Conservation (phyloP, 2,329 filamentous ascomycete genomes). For the Penicillium verrucosum region DNA sequence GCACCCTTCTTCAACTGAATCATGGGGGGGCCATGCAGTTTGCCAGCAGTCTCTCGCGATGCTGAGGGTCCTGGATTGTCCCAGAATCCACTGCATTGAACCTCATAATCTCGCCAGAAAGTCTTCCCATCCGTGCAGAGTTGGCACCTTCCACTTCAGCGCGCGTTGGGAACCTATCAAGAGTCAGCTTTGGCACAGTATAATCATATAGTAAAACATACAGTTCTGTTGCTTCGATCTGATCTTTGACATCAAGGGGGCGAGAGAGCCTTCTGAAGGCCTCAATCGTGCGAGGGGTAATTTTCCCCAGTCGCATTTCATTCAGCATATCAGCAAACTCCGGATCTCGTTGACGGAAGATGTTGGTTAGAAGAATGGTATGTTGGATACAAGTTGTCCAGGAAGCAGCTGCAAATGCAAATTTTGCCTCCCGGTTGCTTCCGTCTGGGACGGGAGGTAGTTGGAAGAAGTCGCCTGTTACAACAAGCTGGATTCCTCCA, state of each 20-base stretch:
- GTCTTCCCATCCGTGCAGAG: conserved; percentile 64
- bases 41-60: conserved; percentile 72
- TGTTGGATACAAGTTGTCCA: conserved; percentile 93
- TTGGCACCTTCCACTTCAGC: conserved; percentile 88
- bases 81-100: conserved; percentile 77
- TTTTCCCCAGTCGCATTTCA: conserved; percentile 87
- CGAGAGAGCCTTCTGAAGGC: conserved; percentile 73
- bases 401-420: conserved; percentile 86
- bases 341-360: conserved; percentile 91
- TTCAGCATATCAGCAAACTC: conserved; percentile 94
- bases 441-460: conserved; percentile 84
- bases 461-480: conserved; percentile 98
- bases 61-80: conserved; percentile 58
- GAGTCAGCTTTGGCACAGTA: conserved; percentile 20
- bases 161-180: conserved; percentile 73
- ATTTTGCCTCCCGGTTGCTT: conserved; percentile 68
- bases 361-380: conserved; percentile 90
- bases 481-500: conserved; percentile 91
- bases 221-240: conserved; percentile 79
- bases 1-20: conserved; percentile 85
- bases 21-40: conserved; percentile 90
- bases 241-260: conserved; percentile 68
- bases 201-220: conserved; percentile 35
- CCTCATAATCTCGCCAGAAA: conserved; percentile 64
- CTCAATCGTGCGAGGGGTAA: conserved; percentile 70